phyloP scores from a whole-genome alignment of 176 grass and related monocot species.

The Triticum timopheevii region DNA sequence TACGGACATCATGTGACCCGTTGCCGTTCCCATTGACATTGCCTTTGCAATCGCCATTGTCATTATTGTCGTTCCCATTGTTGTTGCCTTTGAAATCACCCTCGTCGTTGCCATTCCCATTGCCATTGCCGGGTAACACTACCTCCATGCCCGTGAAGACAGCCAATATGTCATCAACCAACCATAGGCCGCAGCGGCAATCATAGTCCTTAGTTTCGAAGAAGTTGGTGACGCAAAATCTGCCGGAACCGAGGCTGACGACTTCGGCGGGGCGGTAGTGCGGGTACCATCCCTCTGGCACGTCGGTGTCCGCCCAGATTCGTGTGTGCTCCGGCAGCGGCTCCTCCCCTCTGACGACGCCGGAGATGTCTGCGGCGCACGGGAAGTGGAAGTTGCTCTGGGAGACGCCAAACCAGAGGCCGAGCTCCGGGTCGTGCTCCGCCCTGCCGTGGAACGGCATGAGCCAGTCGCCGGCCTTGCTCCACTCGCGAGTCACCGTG shows the following conservation, averaged over 20 bases:
- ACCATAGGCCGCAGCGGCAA: fast-evolving
- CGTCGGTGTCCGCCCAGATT: background rate
- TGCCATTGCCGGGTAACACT: background rate
- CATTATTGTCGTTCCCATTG: too few species aligned
- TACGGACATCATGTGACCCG: background rate
- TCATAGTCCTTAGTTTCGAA: background rate
- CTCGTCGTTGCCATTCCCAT: background rate
- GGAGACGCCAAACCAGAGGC: background rate
- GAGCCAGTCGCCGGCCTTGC: background rate
- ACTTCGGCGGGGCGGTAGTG: background rate
- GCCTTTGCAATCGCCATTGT: too few species aligned
- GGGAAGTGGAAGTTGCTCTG: background rate
- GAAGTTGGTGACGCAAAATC: background rate
- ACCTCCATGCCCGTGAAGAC: background rate
- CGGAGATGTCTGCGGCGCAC: background rate
- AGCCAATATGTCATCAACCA: background rate
- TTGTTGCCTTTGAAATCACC: too few species aligned
- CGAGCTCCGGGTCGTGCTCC: background rate
- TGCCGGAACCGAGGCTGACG: background rate
- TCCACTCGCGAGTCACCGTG: background rate
- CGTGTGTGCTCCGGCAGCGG: background rate
- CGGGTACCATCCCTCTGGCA: background rate
- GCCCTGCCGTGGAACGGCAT: background rate
- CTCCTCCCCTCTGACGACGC: background rate
- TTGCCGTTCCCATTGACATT: too few species aligned